Conservation (phyloP, 1,284 basidiomycete genomes). For the Sporisorium exsertum region DNA sequence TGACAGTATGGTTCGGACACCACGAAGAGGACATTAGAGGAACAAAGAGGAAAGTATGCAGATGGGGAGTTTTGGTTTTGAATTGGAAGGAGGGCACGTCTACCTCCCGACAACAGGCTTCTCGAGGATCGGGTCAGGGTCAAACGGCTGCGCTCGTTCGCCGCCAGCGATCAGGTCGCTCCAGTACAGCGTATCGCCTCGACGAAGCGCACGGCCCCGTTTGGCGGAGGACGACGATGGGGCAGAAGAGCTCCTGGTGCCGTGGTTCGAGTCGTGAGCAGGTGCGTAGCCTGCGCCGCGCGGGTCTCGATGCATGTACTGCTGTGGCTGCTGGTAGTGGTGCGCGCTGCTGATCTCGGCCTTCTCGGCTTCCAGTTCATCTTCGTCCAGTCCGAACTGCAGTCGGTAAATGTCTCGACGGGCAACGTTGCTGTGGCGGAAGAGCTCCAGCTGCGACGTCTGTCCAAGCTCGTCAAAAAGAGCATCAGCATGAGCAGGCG, state of each 20-base stretch:
- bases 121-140: conserved; percentile 56
- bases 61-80: neutral
- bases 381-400: conserved; percentile 27
- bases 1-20: neutral
- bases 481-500: conserved; percentile 15
- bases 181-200: conserved; percentile 82
- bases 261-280: neutral
- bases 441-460: conserved; percentile 20
- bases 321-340: conserved; percentile 20
- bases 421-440: conserved; percentile 32
- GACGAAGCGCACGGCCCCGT: conserved; percentile 70
- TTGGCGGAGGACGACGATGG: conserved; percentile 8
- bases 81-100: neutral
- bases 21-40: neutral
- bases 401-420: conserved; percentile 37
- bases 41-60: neutral
- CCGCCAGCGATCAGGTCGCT: conserved; percentile 80
- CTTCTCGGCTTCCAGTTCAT: conserved; percentile 50
- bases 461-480: conserved; percentile 11
- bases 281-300: conserved; percentile 11
- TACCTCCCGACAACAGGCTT: conserved; percentile 55
- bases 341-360: conserved; percentile 26
- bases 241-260: conserved; percentile 3
- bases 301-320: conserved; percentile 17
- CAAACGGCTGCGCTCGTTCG: conserved; percentile 71